Evolutionary conservation across 495 filamentous ascomycete genomes (phyloP).

Genomic region (Sordaria brevicollis): DNA sequence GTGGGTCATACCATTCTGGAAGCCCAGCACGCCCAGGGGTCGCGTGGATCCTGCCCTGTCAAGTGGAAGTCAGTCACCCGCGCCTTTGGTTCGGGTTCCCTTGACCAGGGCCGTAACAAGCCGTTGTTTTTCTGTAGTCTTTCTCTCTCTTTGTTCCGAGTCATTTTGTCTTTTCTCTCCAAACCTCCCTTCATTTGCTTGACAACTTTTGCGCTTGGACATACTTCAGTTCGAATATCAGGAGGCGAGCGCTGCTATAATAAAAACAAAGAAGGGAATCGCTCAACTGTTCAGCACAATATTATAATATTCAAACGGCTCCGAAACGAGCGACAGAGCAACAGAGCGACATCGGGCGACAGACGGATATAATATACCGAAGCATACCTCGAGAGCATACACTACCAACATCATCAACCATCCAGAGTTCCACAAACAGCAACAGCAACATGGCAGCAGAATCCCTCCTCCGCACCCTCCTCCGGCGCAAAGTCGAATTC

Average conservation of each 20-base stretch:
- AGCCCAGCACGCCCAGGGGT: no score
- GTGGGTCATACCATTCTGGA: background rate
- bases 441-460: constrained; percentile 7
- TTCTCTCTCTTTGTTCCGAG: background rate
- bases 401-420: no score
- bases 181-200: background rate
- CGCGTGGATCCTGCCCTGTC: background rate
- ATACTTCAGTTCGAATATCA: background rate
- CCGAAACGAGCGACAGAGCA: background rate
- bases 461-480: constrained; percentile 5
- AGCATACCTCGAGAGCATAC: no score
- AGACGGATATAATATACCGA: background rate
- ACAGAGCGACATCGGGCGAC: no score
- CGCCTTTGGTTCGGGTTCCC: background rate
- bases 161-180: background rate
- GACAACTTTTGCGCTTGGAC: background rate
- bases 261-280: no score
- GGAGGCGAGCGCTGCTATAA: background rate
- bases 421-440: background rate
- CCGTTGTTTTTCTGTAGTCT: background rate
- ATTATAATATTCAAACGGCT: background rate
- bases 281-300: background rate
- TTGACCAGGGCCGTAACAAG: background rate
- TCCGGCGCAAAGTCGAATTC: constrained; percentile 14
- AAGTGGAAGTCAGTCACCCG: background rate